Percentiles rank a stretch among this genome's conserved stretches.
phyloP scores from a whole-genome alignment of 139 green algal genomes.

The Auxenochlorella pyrenoidosa region DNA sequence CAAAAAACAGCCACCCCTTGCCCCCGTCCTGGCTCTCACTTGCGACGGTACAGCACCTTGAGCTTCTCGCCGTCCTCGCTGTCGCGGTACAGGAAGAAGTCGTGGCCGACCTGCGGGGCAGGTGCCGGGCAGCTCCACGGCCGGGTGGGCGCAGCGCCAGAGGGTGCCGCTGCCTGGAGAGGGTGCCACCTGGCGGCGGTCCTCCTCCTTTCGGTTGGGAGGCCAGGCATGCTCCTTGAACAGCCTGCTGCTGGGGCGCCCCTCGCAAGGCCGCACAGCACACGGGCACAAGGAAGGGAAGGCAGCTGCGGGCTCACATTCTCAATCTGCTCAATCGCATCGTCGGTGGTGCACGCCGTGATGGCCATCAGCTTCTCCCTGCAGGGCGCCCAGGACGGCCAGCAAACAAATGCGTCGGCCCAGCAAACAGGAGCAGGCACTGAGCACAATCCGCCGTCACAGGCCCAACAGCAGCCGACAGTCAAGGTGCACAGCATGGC shows the following conservation, averaged over 20 bases:
- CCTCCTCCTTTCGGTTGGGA: no score
- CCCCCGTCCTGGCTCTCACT: background rate
- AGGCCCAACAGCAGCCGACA: no score
- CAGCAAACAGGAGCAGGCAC: background rate
- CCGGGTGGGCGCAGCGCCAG: no score
- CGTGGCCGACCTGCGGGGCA: constrained; percentile 55
- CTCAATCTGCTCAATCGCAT: constrained; percentile 70
- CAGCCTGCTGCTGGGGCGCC: no score
- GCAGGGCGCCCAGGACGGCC: background rate
- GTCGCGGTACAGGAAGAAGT: constrained; percentile 51
- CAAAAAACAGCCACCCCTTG: no score
- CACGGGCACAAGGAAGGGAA: no score
- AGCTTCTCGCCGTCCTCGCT: constrained; percentile 29
- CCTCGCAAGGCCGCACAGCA: background rate
- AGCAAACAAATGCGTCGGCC: background rate
- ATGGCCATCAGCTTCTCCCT: constrained; percentile 45
- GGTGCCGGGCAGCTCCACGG: no score
- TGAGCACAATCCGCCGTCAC: no score
- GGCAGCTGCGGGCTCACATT: constrained; percentile 33
- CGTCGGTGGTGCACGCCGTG: constrained; percentile 61
- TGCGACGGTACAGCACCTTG: constrained; percentile 48
- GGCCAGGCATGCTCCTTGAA: no score
- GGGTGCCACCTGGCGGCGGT: no score
- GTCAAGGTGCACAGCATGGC: no score
- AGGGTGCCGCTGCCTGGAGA: no score